Base-by-base conservation (phyloP, 805 yeast species). In the Lachancea kluyveri region DNA sequence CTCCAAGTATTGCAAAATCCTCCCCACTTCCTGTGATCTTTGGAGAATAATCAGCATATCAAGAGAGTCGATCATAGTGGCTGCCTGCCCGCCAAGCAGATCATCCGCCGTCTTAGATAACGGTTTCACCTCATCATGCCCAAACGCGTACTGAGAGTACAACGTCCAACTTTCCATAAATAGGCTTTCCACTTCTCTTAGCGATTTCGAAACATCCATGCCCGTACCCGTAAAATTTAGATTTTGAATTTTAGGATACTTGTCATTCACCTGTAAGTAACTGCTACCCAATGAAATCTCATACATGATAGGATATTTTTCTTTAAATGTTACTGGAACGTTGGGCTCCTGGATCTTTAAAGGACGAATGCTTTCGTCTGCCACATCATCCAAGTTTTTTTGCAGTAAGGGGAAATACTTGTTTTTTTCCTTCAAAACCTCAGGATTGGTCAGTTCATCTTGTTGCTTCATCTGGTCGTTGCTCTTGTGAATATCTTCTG, bases 81-180 rank as follows among this genome's bases (percentile, higher is more conserved):
- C 23, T 8, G 37, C 37, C 23, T 28, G 10, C 95, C 96, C 86
- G 2, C 96, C 96, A 41, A 88, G 57, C 2, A 96, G 95, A 30
- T 48, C 49, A 4, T 38, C 45, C 11, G 52, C 37, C 3, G 47
- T 56, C 11, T 53, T 48, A 2, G 65, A 40, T 3, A 67, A 26
- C 1, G 75, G 75, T 13, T 40, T 40, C 4, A 69, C 48, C 36
- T 67, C 74, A 39, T 70, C 76, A 31, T 57, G 59, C 3, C 71
- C 72, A 57, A 63, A 64, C 2, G 66, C 74, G 30, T 57, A 39
- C 11, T 48, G 42, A 30, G 61, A 59, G 43, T 70, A 70, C 10
- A 52, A 54, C 7, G 41, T 30, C 77, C 78, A 74, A 3, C 74
- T 62, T 17, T 46, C 54, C 19, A 43, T 18, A 31, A 72, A 64